Base-by-base conservation (phyloP, 257 asterid species). In the Przewalskia tangutica region DNA sequence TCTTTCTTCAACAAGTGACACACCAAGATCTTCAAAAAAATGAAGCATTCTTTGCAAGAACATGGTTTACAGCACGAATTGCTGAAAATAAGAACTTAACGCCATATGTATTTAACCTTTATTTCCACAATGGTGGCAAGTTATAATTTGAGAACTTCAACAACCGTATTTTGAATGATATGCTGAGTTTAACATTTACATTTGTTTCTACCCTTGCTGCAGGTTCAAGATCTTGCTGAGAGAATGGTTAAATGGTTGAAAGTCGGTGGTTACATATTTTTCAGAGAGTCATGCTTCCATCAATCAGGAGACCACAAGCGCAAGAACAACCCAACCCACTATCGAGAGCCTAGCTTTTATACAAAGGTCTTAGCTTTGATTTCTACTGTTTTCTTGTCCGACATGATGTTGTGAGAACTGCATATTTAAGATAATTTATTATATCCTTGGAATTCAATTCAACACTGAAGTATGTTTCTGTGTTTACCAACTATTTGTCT, bases 281-380 rank as follows among this genome's bases (percentile, higher is more conserved):
- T 96, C 88, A 88, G 99, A 78, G 99, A 96, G 70, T 96, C 99
- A 14, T 96, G 98, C 86, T 96, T 96, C 88, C 98, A 96, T 86
- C 98, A 91, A 77, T 94, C 99, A 48, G 99, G 98, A 27, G 98
- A 94, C 81, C 97, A 93, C 92, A 94, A 93, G 86, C 85, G 97
- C 84, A 94, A 91, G 88, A 85, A 67, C 82, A 91, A 96, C 84
- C 99, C 98, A 56, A 94, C 98, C 46, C 98, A 96, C 88, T 96
- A 94, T 83, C 97, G 99, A 40, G 97, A 92, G 73, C 99, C 99
- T 64, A 93, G 99, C 76, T 96, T 84, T 85, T 96, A 96, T 83
- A 94, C 98, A 66, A 93, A 94, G 99, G 99, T 96, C 78, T 64
- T 16, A 36, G 18, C 81, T 40, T 60, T 76, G 42, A 34, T 36